Conservation (phyloP, 2,329 filamentous ascomycete species). For the Phyllosticta citriasiana region DNA sequence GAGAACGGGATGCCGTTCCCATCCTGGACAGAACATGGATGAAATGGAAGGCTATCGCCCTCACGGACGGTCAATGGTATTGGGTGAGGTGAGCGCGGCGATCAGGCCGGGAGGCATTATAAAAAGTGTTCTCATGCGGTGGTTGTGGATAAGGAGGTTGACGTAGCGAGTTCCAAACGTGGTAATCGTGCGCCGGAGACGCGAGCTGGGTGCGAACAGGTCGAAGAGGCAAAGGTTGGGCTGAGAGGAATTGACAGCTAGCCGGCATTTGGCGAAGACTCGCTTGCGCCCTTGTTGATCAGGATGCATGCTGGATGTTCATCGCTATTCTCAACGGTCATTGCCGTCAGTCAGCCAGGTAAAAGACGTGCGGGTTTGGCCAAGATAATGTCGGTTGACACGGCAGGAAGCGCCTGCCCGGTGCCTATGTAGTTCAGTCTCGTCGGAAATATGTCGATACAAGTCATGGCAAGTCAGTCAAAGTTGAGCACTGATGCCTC, state of each 20-base stretch:
- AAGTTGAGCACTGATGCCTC: background rate
- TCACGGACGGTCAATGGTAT: background rate
- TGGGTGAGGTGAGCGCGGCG: background rate
- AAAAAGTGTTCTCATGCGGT: no score
- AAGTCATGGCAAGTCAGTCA: background rate
- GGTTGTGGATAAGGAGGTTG: no score
- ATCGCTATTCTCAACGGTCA: background rate
- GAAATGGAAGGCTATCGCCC: background rate
- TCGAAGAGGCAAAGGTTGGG: no score
- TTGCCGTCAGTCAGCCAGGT: background rate
- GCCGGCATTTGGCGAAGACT: no score
- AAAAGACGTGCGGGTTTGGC: background rate
- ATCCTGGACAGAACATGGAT: background rate
- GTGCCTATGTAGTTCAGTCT: background rate
- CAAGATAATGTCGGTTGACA: background rate
- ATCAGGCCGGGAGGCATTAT: no score
- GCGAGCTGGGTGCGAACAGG: no score
- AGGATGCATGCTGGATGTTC: no score
- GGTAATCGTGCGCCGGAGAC: no score
- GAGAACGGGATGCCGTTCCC: background rate
- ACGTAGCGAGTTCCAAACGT: no score
- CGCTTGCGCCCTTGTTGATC: no score
- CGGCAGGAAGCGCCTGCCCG: background rate
- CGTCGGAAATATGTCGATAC: background rate
- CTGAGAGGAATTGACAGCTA: no score